Conservation (phyloP, 495 filamentous ascomycete species). For the Glutinoglossum americanum region DNA sequence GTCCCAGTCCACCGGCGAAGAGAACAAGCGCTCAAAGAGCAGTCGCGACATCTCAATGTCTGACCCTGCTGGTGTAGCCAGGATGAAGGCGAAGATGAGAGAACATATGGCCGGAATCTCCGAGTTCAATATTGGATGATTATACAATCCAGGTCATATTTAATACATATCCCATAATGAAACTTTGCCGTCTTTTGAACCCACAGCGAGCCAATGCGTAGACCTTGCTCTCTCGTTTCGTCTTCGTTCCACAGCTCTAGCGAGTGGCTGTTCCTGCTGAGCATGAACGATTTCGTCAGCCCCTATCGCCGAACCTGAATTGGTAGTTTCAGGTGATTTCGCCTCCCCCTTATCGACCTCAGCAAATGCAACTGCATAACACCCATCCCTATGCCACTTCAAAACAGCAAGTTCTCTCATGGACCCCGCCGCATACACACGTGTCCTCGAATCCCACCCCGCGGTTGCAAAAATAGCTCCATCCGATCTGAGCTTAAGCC, state of each 20-base stretch:
- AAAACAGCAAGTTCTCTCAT: constrained; percentile 82
- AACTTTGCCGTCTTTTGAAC: constrained; percentile 89
- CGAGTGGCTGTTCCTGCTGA: constrained; percentile 4
- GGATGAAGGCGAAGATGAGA: constrained; percentile 69
- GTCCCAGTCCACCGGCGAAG: not conserved
- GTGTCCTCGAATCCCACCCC: constrained; percentile 67
- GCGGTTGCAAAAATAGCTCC: constrained; percentile 73
- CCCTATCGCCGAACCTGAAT: constrained; percentile 9
- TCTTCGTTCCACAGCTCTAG: constrained; percentile 31
- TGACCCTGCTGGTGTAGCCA: constrained; percentile 30
- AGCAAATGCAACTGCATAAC: constrained; percentile 70
- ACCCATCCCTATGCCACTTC: constrained; percentile 86
- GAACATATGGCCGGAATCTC: constrained; percentile 48
- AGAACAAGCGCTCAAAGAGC: not conserved
- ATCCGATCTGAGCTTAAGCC: constrained; percentile 54
- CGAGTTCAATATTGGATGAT: constrained; percentile 78
- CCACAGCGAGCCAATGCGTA: constrained; percentile 77
- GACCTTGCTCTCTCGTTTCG: constrained; percentile 39
- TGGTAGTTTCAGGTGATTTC: not conserved
- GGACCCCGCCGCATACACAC: constrained; percentile 62
- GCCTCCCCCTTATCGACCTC: constrained; percentile 14
- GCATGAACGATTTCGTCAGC: not conserved
- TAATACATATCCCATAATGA: constrained; percentile 92
- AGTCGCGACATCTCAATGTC: not conserved
- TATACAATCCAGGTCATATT: constrained; percentile 16